A percentile compares a stretch with the other conserved stretches of the same genome.
phyloP scores from a whole-genome alignment of 1,139 yeast species.

The Taiozyma sp. region DNA sequence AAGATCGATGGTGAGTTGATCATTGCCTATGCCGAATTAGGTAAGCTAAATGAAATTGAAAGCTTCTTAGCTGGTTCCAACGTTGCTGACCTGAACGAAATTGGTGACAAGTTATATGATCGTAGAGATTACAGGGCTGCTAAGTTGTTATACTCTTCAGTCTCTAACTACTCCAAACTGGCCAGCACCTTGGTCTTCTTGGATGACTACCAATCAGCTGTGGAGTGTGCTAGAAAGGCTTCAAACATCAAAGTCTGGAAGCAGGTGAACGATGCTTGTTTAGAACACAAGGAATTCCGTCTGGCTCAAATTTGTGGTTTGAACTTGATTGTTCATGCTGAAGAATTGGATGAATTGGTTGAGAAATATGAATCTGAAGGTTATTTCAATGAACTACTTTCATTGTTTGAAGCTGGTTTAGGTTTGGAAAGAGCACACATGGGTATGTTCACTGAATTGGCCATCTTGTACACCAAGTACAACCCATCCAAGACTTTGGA shows the following conservation, averaged over 20 bases:
- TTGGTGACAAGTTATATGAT: constrained; percentile 88
- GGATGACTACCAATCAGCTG: constrained; percentile 93
- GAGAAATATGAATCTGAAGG: constrained; percentile 85
- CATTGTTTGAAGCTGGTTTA: constrained; percentile 91
- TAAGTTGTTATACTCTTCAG: constrained; percentile 75
- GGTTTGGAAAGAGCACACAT: constrained; percentile 98
- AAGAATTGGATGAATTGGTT: constrained; percentile 89
- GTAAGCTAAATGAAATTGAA: constrained; percentile 74
- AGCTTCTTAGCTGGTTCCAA: constrained; percentile 79
- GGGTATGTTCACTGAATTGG: constrained; percentile 99
- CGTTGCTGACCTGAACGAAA: constrained; percentile 86
- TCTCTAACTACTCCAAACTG: constrained; percentile 90
- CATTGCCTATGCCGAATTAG: constrained; percentile 78
- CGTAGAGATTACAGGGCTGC: constrained; percentile 89
- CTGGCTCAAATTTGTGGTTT: constrained; percentile 98
- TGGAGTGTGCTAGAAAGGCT: constrained; percentile 98
- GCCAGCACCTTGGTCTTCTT: constrained; percentile 93
- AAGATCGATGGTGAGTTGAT: constrained; percentile 88
- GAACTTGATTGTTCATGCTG: constrained; percentile 95
- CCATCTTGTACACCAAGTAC: constrained; percentile 85
- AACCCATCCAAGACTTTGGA: constrained; percentile 91
- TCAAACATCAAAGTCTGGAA: constrained; percentile 94
- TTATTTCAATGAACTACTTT: constrained; percentile 83
- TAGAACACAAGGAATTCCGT: constrained; percentile 91
- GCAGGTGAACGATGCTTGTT: constrained; percentile 95